Conservation (phyloP, 2,329 filamentous ascomycete genomes). For the Leptographium radiaticola region DNA sequence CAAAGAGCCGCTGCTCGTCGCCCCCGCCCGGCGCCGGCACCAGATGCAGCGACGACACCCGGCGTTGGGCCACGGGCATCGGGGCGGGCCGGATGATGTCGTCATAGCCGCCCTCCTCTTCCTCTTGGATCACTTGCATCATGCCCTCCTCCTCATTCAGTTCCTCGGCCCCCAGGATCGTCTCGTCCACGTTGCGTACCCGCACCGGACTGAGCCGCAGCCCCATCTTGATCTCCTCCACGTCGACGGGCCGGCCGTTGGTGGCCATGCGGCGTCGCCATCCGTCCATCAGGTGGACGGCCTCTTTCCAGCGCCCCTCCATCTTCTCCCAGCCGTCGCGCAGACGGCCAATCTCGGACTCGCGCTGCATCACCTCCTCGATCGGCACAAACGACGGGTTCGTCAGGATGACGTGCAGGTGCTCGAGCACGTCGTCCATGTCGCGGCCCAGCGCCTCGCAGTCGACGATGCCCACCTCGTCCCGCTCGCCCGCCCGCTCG, state of each 20-base stretch:
- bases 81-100: constrained; percentile 6
- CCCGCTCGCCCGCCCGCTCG: constrained; percentile 15
- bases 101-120: constrained; percentile 13
- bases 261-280: constrained; percentile 75
- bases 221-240: constrained; percentile 55
- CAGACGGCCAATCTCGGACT: constrained; percentile 77
- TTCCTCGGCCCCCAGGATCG: constrained; percentile 14
- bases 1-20: constrained; percentile 14
- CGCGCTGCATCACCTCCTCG: constrained; percentile 84
- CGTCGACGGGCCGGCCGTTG: constrained; percentile 55
- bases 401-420: constrained; percentile 72
- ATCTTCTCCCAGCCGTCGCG: constrained; percentile 86
- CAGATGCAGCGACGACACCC: neutral
- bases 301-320: constrained; percentile 82
- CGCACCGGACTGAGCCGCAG: constrained; percentile 49
- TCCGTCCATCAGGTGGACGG: constrained; percentile 78
- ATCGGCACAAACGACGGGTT: constrained; percentile 94
- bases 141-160: constrained; percentile 12
- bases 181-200: constrained; percentile 37
- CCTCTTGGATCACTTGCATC: constrained; percentile 14
- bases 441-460: constrained; percentile 55
- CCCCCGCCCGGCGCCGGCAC: constrained; percentile 8
- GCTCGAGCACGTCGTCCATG: constrained; percentile 64
- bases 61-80: neutral
- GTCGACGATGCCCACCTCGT: constrained; percentile 16